Evolutionary conservation across 2,329 filamentous ascomycete species (phyloP).

Genomic region (Colletotrichum limetticola): DNA sequence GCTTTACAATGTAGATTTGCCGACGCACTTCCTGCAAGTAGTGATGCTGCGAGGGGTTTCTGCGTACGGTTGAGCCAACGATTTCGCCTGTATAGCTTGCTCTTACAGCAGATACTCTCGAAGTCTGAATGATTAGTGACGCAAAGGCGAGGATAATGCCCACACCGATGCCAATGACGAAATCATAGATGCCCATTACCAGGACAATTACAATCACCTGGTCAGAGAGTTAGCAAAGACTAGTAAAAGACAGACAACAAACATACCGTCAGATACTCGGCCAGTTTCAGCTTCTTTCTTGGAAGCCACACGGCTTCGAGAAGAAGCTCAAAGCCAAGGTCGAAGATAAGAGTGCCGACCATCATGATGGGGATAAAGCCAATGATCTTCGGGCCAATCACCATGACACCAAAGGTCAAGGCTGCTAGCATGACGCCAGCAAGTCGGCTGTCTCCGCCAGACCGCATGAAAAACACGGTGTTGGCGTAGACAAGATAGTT

Average conservation of each 20-base stretch:
- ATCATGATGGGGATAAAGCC: slow-evolving; percentile 97
- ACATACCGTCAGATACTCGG: slow-evolving; percentile 87
- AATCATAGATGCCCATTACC: slow-evolving; percentile 97
- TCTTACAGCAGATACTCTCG: slow-evolving; percentile 86
- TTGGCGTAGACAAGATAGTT: slow-evolving; percentile 99
- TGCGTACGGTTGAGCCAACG: slow-evolving; percentile 90
- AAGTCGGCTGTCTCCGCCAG: slow-evolving; percentile 86
- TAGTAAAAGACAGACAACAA: slow-evolving; percentile 8
- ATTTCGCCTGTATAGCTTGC: slow-evolving; percentile 91
- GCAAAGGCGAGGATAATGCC: slow-evolving; percentile 93
- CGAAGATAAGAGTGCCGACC: slow-evolving; percentile 93
- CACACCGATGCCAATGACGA: slow-evolving; percentile 91
- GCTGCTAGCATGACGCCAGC: slow-evolving; percentile 87
- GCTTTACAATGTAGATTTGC: slow-evolving; percentile 91
- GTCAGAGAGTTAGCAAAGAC: slow-evolving; percentile 28
- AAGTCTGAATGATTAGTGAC: slow-evolving; percentile 91
- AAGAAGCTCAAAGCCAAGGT: slow-evolving; percentile 92
- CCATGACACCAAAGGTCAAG: slow-evolving; percentile 83
- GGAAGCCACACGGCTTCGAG: slow-evolving; percentile 90
- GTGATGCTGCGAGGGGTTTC: slow-evolving; percentile 88
- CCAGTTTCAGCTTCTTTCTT: slow-evolving; percentile 84
- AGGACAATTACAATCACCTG: slow-evolving; percentile 87
- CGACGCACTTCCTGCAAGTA: slow-evolving; percentile 87
- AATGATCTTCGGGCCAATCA: slow-evolving; percentile 87
- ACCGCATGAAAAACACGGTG: slow-evolving; percentile 94